phyloP scores from a whole-genome alignment of 2,329 filamentous ascomycete genomes.

The Trichoderma sp. region DNA sequence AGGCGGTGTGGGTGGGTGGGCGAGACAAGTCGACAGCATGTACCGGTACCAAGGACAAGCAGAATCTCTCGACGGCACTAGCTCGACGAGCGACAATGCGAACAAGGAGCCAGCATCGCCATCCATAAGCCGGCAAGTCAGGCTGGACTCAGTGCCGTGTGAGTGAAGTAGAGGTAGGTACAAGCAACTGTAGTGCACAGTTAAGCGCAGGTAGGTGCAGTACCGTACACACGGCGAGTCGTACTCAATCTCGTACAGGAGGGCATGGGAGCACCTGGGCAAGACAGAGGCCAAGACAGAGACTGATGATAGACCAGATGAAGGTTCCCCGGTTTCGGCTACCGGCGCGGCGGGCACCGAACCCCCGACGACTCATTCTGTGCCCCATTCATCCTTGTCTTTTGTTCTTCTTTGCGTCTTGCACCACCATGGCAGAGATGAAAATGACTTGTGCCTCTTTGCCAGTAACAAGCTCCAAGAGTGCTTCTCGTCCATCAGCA shows the following conservation, averaged over 20 bases:
- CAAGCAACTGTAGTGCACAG: neutral
- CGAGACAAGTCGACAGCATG: conserved; percentile 1
- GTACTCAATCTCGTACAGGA: neutral
- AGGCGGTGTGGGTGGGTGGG: conserved; percentile 33
- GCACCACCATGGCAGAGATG: neutral
- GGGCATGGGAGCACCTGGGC: neutral
- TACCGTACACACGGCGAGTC: neutral
- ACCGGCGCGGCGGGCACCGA: conserved; percentile 17
- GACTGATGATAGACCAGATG: neutral
- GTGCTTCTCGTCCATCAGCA: conserved; percentile 2
- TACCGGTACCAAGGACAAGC: neutral
- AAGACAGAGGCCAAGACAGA: neutral
- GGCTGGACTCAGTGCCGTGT: neutral
- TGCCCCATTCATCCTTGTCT: neutral
- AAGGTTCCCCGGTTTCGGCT: conserved; percentile 18
- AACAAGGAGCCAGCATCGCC: neutral
- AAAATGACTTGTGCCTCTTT: neutral
- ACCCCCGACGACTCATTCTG: conserved; percentile 8
- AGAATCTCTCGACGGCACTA: neutral
- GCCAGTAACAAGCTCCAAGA: neutral
- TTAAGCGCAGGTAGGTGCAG: neutral
- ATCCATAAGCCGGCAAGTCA: neutral
- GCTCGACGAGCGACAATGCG: neutral
- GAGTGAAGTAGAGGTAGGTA: neutral
- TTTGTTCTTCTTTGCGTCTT: neutral